A percentile compares a stretch with the other conserved stretches of the same genome.
phyloP scores from a whole-genome alignment of 2,329 filamentous ascomycete genomes.

The Tolypocladium pustulatum region DNA sequence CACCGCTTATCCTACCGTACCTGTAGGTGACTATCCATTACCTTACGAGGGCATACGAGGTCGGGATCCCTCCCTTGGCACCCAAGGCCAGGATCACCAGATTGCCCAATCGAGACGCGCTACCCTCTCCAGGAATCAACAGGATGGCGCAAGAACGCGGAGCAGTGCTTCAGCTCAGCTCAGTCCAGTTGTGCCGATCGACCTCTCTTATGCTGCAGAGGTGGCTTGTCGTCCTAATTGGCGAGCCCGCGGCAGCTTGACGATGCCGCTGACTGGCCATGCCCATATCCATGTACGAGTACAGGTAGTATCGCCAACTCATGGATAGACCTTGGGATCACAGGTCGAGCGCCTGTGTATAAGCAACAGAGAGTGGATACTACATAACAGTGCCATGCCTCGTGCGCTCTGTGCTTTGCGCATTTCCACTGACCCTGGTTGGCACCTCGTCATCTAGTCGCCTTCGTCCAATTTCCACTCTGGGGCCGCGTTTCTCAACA shows the following conservation, averaged over 20 bases:
- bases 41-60: too few species aligned
- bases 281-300: neutral
- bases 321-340: neutral
- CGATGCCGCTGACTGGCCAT: neutral
- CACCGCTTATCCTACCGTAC: too few species aligned
- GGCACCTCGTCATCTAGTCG: neutral
- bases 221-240: neutral
- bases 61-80: neutral
- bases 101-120: neutral
- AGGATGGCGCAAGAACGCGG: neutral
- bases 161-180: neutral
- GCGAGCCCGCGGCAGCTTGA: neutral
- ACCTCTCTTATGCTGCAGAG: neutral
- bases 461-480: conserved; percentile 2
- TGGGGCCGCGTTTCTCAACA: neutral
- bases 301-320: neutral
- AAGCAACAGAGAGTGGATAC: neutral
- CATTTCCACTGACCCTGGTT: neutral
- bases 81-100: neutral
- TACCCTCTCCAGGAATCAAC: neutral
- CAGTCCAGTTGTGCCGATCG: neutral
- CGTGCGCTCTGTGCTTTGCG: neutral
- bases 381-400: neutral
- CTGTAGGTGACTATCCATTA: too few species aligned
- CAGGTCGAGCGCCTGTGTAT: neutral